phyloP scores from a whole-genome alignment of 1,284 basidiomycete genomes.

The Meripilus lineatus region DNA sequence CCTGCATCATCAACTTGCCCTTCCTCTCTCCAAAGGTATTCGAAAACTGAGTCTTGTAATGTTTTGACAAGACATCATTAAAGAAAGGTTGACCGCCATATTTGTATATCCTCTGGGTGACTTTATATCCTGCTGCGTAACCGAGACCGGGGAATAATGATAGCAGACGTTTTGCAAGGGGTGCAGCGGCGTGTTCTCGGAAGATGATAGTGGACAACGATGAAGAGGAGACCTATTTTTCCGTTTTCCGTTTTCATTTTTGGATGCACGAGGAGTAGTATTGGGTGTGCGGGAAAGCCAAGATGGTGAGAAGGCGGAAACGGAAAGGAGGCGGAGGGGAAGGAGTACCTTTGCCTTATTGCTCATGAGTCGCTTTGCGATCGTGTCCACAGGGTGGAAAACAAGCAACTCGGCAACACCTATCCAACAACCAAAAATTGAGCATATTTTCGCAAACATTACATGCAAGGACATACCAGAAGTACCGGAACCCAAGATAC shows the following conservation, averaged over 20 bases:
- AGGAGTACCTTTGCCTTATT: conserved; percentile 85
- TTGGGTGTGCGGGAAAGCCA: not conserved
- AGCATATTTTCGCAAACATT: too few relatives aligned
- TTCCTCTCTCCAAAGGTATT: conserved; percentile 90
- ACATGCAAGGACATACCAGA: conserved; percentile 80
- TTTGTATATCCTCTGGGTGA: conserved; percentile 93
- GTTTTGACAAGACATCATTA: conserved; percentile 82
- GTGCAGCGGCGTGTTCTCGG: conserved; percentile 75
- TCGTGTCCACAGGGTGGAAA: conserved; percentile 92
- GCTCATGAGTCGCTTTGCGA: conserved; percentile 97
- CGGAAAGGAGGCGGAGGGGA: too few relatives aligned
- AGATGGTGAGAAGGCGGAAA: too few relatives aligned
- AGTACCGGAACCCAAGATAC: conserved; percentile 88
- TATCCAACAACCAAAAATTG: too few relatives aligned
- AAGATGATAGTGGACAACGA: conserved; percentile 81
- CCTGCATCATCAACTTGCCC: conserved; percentile 95
- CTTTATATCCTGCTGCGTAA: conserved; percentile 97
- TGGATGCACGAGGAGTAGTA: not conserved
- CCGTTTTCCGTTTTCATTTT: too few relatives aligned
- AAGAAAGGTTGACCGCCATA: conserved; percentile 99
- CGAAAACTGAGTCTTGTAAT: conserved; percentile 77
- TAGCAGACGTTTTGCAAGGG: conserved; percentile 69
- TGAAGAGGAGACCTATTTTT: conserved; percentile 59
- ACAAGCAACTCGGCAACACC: conserved; percentile 93
- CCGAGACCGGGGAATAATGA: conserved; percentile 97